Evolutionary conservation across 148 eudicot genomes (phyloP).

Genomic region (Rhododendron kiyosumense): DNA sequence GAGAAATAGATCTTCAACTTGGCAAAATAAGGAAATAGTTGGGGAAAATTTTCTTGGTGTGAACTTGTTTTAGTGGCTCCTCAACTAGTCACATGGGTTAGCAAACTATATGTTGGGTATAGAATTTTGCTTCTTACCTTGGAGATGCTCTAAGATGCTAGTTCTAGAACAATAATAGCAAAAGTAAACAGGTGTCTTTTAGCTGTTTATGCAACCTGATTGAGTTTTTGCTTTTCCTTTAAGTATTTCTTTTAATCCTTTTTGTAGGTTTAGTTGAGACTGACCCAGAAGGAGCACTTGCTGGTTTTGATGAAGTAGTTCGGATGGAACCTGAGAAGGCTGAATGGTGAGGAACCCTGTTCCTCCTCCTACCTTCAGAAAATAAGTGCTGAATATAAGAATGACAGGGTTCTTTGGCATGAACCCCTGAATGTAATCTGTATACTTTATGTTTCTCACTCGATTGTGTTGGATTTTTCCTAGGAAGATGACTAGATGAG

Average conservation of each 20-base stretch:
- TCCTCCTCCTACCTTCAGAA: background rate
- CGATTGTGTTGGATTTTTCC: background rate
- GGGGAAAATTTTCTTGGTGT: background rate
- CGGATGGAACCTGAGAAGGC: slow-evolving; percentile 85
- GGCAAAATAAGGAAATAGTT: background rate
- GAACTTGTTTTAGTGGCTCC: background rate
- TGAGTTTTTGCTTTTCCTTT: background rate
- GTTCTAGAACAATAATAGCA: background rate
- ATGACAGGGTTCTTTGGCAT: background rate
- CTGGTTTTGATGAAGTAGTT: slow-evolving; percentile 85
- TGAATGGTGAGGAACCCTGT: slow-evolving; percentile 54
- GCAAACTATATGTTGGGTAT: background rate
- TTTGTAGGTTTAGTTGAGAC: slow-evolving; percentile 80
- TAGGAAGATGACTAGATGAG: background rate
- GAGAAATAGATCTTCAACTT: background rate
- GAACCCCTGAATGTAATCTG: background rate
- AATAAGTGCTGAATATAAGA: background rate
- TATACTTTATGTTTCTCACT: background rate
- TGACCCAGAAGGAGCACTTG: slow-evolving; percentile 88
- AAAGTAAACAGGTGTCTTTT: background rate
- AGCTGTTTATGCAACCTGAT: background rate
- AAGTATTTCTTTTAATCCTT: background rate
- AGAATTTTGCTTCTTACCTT: background rate
- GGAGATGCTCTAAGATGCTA: background rate
- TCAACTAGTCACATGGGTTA: background rate